Base-by-base conservation (phyloP, 2,329 filamentous ascomycete species). In the Calonectria multiphialidica region DNA sequence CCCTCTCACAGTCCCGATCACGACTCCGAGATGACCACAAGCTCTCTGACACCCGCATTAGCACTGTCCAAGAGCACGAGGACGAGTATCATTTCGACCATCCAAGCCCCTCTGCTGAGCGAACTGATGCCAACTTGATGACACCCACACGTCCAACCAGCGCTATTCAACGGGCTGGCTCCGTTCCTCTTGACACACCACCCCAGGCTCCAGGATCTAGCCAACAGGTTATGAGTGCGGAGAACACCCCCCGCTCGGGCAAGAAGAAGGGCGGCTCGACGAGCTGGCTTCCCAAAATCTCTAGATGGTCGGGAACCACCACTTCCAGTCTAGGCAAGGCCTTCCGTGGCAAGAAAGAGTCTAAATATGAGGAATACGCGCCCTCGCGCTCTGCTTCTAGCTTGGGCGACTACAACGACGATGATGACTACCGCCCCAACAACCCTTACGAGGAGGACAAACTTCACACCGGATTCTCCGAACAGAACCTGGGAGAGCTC, bases 261-360 rank as follows among this genome's bases (percentile, higher is more conserved):
- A 95, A 94, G 83, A 98, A 98, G 86, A 98, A 98, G 82, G 96
- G 90, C 80, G 92, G 92, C 70, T 97, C 95, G 0, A 95, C 94
- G 0, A 88, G 90, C 64, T 92, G 91, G 87, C 94, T 98, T 73
- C 95, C 96, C 28, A 98, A 98, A 86, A 96, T 98, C 74, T 98
- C 97, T 7, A 91, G 97, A 50, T 99, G 97, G 97, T 98, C 96
- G 0, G 97, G 97, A 85, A 98, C 96, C 2, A 99, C 97, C 0
- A 91, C 96, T 5, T 98, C 95, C 0, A 98, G 95, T 72, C 92
- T 95, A 50, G 93, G 94, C 53, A 93, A 93, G 77, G 93, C 93
- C 47, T 93, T 96, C 82, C 91, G 93, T 47, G 91, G 87, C 53
- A 87, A 87, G 80, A 90, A 89, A 78, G 88, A 89, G 50, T 87